These are phyloP conservation scores for Ramularia endophylla DNA, from an alignment of 2,329 filamentous ascomycete species.

Conservation along the genomic window DNA sequence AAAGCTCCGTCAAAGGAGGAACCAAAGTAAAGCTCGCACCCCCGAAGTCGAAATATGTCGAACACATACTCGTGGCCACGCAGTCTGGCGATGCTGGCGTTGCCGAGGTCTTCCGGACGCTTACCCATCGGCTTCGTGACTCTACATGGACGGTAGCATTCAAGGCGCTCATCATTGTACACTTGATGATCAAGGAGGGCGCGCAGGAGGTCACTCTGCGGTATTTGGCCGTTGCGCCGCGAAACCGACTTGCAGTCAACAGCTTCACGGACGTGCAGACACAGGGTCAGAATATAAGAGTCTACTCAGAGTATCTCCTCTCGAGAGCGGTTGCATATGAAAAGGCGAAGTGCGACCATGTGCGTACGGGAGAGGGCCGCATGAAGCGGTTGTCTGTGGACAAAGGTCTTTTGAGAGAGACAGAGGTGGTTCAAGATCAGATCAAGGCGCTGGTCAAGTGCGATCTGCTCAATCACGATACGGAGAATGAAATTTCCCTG, in stretches of 20 bases:
- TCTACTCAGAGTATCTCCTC: slow-evolving; percentile 82
- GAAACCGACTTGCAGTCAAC: slow-evolving; percentile 75
- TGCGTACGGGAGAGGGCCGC: slow-evolving; percentile 72
- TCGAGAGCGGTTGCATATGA: slow-evolving; percentile 76
- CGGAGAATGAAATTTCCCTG: slow-evolving; percentile 93
- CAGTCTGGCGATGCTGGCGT: slow-evolving; percentile 92
- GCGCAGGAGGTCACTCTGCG: slow-evolving; percentile 80
- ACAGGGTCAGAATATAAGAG: slow-evolving; percentile 88
- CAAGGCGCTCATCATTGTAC: slow-evolving; percentile 92
- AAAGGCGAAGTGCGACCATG: slow-evolving; percentile 84
- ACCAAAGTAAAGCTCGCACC: slow-evolving; percentile 93
- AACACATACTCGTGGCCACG: slow-evolving; percentile 92
- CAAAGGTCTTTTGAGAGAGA: slow-evolving; percentile 87
- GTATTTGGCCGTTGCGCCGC: slow-evolving; percentile 73
- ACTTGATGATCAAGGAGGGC: slow-evolving; percentile 96
- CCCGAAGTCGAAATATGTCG: slow-evolving; percentile 98
- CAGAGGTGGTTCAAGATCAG: slow-evolving; percentile 83
- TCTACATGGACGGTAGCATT: slow-evolving; percentile 99
- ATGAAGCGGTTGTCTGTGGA: slow-evolving; percentile 83
- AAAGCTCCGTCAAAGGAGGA: slow-evolving; percentile 98
- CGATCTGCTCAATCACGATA: slow-evolving; percentile 80
- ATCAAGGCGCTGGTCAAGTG: slow-evolving; percentile 81
- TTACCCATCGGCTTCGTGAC: slow-evolving; percentile 83
- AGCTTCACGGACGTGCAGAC: slow-evolving; percentile 92
- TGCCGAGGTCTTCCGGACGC: slow-evolving; percentile 87